A percentile compares a stretch with the other conserved stretches of the same genome.
phyloP scores from a whole-genome alignment of 164 flowering plant genomes.

The Nymphaea colorata region DNA sequence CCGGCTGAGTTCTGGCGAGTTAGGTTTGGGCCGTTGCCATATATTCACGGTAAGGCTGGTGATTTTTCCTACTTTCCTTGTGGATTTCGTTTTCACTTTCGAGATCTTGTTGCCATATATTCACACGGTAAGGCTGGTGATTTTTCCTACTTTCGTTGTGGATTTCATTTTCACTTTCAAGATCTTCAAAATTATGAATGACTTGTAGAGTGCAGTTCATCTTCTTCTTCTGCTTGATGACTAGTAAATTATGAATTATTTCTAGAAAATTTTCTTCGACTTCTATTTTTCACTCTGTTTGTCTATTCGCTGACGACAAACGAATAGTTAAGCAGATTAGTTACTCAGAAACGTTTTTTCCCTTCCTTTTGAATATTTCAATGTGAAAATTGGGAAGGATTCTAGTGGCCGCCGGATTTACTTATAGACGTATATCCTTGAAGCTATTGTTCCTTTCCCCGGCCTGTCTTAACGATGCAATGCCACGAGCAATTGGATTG shows the following conservation, averaged over 20 bases:
- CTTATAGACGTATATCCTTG: too few species aligned
- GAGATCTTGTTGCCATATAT: slow-evolving; percentile 48
- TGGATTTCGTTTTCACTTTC: neutral
- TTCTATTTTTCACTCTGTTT: neutral
- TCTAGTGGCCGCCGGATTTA: too few species aligned
- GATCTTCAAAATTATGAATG: neutral
- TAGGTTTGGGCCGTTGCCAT: slow-evolving; percentile 67
- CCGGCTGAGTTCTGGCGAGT: slow-evolving; percentile 28
- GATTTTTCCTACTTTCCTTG: neutral
- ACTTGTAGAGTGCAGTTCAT: neutral
- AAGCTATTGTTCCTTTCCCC: too few species aligned
- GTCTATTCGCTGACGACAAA: neutral
- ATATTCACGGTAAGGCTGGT: slow-evolving; percentile 34
- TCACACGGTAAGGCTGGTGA: slow-evolving; percentile 26
- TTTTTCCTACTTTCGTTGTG: neutral
- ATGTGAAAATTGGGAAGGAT: too few species aligned
- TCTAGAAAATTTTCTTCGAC: neutral
- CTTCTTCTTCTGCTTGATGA: neutral
- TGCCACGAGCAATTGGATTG: too few species aligned
- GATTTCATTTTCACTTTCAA: neutral
- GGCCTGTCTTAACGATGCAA: too few species aligned
- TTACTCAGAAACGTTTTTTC: too few species aligned
- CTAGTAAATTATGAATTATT: neutral
- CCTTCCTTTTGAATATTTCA: too few species aligned
- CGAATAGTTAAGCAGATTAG: neutral